These are phyloP conservation scores for Tetracentron sinense DNA, from an alignment of 164 flowering plant genomes.

Conservation along the genomic window DNA sequence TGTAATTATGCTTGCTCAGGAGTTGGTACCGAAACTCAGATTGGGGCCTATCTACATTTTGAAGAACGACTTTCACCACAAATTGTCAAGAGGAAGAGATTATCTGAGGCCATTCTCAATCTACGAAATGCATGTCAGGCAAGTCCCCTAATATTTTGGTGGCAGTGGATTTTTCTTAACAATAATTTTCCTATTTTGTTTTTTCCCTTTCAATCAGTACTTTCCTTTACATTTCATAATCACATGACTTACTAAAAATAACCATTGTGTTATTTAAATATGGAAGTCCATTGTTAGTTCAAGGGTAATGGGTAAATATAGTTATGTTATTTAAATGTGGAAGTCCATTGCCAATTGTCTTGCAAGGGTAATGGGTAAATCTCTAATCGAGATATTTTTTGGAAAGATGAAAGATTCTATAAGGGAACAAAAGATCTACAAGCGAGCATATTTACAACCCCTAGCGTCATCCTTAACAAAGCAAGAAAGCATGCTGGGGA, in stretches of 20 bases:
- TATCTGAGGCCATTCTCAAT: conserved; percentile 35
- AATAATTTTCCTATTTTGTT: neutral
- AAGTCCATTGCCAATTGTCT: neutral
- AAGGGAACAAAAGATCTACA: too few relatives aligned
- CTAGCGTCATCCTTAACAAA: too few relatives aligned
- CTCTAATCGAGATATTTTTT: too few relatives aligned
- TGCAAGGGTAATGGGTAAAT: neutral
- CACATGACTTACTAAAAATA: neutral
- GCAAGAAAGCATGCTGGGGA: too few relatives aligned
- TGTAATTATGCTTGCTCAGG: conserved; percentile 24
- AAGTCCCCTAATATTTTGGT: conserved; percentile 15
- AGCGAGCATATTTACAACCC: too few relatives aligned
- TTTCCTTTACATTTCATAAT: neutral
- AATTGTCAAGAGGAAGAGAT: conserved; percentile 30
- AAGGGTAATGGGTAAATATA: too few relatives aligned
- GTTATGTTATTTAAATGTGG: too few relatives aligned
- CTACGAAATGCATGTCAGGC: conserved; percentile 42
- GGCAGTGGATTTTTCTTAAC: neutral
- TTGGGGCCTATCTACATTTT: conserved; percentile 9
- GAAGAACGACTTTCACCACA: conserved; percentile 20
- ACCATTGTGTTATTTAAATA: neutral
- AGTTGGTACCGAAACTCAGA: conserved; percentile 10
- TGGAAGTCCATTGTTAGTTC: too few relatives aligned
- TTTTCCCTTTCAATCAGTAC: neutral
- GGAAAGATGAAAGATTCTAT: too few relatives aligned